These are phyloP conservation scores for Beauveria caledonica DNA, from an alignment of 2,329 filamentous ascomycete genomes.

Conservation along the genomic window DNA sequence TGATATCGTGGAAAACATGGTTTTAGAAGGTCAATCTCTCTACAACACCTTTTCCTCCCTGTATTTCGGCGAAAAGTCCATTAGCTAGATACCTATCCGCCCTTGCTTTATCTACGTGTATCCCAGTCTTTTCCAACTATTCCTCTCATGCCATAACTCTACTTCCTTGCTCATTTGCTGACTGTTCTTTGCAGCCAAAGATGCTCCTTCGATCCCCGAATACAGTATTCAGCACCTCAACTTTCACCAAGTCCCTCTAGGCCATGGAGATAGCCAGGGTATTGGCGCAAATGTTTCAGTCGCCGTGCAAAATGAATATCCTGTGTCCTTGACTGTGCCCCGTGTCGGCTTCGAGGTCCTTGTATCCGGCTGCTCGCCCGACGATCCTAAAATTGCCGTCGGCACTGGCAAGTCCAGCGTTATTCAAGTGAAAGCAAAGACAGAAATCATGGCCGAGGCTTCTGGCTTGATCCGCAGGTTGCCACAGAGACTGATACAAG, in stretches of 20 bases:
- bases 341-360: conserved; percentile 77
- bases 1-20: conserved; percentile 61
- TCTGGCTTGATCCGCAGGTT: conserved; percentile 65
- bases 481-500: conserved; percentile 61
- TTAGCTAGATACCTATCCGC: conserved; percentile 16
- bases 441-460: conserved; percentile 60
- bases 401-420: conserved; percentile 64
- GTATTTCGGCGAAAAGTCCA: conserved; percentile 52
- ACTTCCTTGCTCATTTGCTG: conserved; percentile 20
- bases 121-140: conserved; percentile 6
- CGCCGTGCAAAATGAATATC: conserved; percentile 65
- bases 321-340: conserved; percentile 68
- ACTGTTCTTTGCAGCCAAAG: conserved; percentile 44
- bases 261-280: conserved; percentile 44
- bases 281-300: conserved; percentile 77
- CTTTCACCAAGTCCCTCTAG: conserved; percentile 60
- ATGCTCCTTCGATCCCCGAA: conserved; percentile 69
- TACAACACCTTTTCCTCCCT: conserved; percentile 54
- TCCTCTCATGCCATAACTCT: conserved; percentile 5
- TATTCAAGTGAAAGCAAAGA: conserved; percentile 59
- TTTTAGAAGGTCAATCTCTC: conserved; percentile 76
- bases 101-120: conserved; percentile 10
- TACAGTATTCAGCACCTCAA: conserved; percentile 78
- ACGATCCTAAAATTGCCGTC: conserved; percentile 67
- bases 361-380: conserved; percentile 68